Conservation (phyloP, 225 moss, liverwort and hornwort species). For the Anthoceros angustus region DNA sequence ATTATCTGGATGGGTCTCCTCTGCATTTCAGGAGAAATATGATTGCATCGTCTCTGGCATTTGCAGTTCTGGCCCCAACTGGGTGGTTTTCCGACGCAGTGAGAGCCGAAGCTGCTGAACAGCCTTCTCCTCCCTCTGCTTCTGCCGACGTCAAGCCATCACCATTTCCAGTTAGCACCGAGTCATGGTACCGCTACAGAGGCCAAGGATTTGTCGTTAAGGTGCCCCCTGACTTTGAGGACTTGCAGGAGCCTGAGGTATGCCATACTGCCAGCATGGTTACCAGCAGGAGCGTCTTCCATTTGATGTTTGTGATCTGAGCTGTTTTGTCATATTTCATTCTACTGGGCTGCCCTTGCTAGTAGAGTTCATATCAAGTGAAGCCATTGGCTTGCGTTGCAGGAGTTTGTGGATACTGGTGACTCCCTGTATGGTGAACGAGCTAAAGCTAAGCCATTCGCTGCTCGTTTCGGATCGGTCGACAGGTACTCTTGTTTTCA, state of each 20-base stretch:
- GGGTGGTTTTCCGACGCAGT: neutral
- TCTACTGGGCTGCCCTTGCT: too few relatives aligned
- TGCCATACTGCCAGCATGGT: constrained; percentile 6
- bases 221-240: constrained; percentile 78
- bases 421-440: constrained; percentile 67
- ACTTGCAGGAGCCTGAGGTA: constrained; percentile 64
- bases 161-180: constrained; percentile 9
- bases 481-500: constrained; percentile 35
- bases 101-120: neutral
- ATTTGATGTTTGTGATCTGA: neutral
- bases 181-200: constrained; percentile 64
- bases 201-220: constrained; percentile 72
- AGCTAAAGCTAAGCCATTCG: constrained; percentile 75
- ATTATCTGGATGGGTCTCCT: neutral
- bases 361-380: neutral
- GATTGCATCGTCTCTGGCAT: neutral
- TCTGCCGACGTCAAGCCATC: neutral
- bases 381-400: neutral
- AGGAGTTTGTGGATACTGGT: constrained; percentile 38
- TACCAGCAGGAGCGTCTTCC: neutral
- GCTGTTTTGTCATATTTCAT: neutral
- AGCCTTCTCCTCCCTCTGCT: neutral
- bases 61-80: neutral
- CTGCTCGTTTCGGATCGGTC: constrained; percentile 88
- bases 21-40: neutral